Evolutionary conservation across 257 asterid genomes (phyloP).

Genomic region (Penstemon davidsonii): DNA sequence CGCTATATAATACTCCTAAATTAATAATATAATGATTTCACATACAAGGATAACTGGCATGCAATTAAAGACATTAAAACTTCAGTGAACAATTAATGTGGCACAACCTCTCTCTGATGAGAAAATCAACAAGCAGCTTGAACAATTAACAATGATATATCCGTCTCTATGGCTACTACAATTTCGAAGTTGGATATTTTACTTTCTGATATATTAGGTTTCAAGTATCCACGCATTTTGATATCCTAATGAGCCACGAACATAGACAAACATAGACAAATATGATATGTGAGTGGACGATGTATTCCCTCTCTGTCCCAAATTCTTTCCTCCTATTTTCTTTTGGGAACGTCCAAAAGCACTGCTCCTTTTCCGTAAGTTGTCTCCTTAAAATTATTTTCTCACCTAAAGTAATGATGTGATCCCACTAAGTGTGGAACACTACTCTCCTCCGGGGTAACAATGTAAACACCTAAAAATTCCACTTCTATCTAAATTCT

Average conservation of each 20-base stretch:
- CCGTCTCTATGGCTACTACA: not conserved
- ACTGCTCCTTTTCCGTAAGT: no score
- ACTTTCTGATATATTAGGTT: not conserved
- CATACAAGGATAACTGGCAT: conserved; percentile 12
- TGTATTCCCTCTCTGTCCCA: no score
- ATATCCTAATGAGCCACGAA: not conserved
- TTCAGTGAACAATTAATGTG: conserved; percentile 12
- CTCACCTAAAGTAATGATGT: no score
- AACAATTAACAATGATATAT: conserved; percentile 5
- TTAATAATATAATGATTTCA: not conserved
- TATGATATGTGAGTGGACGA: not conserved
- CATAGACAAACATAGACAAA: not conserved
- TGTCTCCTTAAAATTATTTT: no score
- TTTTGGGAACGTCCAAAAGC: no score
- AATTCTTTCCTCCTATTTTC: no score
- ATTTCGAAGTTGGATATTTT: conserved; percentile 11
- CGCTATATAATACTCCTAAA: not conserved
- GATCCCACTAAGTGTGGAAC: no score
- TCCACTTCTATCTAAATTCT: no score
- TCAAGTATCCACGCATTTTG: not conserved
- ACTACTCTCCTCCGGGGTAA: no score
- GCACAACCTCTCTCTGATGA: conserved; percentile 1
- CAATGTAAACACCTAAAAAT: no score
- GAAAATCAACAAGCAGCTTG: not conserved
- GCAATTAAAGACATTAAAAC: conserved; percentile 12